These are phyloP conservation scores for Paecilomyces sp. DNA, from an alignment of 2,329 filamentous ascomycete species.

Conservation along the genomic window DNA sequence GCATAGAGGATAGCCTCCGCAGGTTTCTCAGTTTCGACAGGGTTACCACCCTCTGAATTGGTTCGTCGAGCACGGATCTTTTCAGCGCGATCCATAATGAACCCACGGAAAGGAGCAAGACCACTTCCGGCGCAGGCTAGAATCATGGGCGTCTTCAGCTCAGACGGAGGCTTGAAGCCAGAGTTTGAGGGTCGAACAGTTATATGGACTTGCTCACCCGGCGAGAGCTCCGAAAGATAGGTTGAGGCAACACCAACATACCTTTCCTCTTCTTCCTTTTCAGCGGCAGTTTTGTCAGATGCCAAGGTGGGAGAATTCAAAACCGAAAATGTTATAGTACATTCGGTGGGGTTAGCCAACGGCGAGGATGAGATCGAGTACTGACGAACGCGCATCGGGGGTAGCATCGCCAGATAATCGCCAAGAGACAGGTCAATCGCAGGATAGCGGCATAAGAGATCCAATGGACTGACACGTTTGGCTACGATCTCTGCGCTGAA, in stretches of 20 bases:
- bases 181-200: conserved; percentile 26
- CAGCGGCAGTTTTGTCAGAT: conserved; percentile 16
- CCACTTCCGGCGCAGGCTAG: conserved; percentile 42
- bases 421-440: conserved; percentile 56
- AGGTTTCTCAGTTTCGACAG: conserved; percentile 10
- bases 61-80: conserved; percentile 17
- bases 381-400: conserved; percentile 70
- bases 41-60: conserved; percentile 3
- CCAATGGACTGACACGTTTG: conserved; percentile 53
- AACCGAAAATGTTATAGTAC: conserved; percentile 63
- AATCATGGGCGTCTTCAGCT: conserved; percentile 29
- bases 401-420: conserved; percentile 63
- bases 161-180: conserved; percentile 28
- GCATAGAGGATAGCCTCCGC: conserved; percentile 28
- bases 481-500: conserved; percentile 44
- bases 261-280: conserved; percentile 40
- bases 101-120: conserved; percentile 57
- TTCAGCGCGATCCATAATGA: conserved; percentile 54
- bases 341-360: conserved; percentile 48
- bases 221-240: conserved; percentile 47
- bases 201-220: conserved; percentile 25
- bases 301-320: conserved; percentile 48
- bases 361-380: conserved; percentile 76
- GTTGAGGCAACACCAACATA: conserved; percentile 56
- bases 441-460: conserved; percentile 60